Evolutionary conservation across 2,329 filamentous ascomycete genomes (phyloP).

Genomic region (Penicillium janthinellum): DNA sequence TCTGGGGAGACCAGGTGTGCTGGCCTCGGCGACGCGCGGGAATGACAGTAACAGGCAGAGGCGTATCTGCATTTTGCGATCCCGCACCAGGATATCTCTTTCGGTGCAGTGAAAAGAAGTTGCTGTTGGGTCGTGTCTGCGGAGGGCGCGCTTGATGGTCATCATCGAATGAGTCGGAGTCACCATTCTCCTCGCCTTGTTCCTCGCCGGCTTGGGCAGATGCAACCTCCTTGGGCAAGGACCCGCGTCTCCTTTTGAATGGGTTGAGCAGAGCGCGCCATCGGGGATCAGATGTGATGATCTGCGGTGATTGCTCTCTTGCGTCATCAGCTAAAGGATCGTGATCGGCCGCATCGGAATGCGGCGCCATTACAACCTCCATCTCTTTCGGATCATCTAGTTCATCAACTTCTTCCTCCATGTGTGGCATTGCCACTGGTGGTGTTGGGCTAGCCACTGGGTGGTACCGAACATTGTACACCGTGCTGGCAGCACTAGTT

Average conservation of each 20-base stretch:
- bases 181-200: slow-evolving; percentile 17
- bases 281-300: slow-evolving; percentile 34
- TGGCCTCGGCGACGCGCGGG: slow-evolving; percentile 59
- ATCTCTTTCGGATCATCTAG: slow-evolving; percentile 31
- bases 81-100: slow-evolving; percentile 45
- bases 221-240: slow-evolving; percentile 62
- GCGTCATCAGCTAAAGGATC: slow-evolving; percentile 24
- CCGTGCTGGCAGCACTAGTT: slow-evolving; percentile 63
- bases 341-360: slow-evolving; percentile 13
- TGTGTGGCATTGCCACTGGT: slow-evolving; percentile 39
- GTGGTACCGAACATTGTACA: slow-evolving; percentile 65
- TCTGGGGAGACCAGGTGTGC: slow-evolving; percentile 57
- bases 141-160: slow-evolving; percentile 43
- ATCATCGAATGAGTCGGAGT: slow-evolving; percentile 42
- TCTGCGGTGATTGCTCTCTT: slow-evolving; percentile 36
- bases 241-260: slow-evolving; percentile 60
- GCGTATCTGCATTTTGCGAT: slow-evolving; percentile 38
- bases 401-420: slow-evolving; percentile 38
- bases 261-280: slow-evolving; percentile 59
- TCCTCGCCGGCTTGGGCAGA: slow-evolving; percentile 56
- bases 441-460: slow-evolving; percentile 53
- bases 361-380: slow-evolving; percentile 17
- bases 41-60: slow-evolving; percentile 62
- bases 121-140: slow-evolving; percentile 49
- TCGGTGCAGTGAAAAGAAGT: slow-evolving; percentile 52